Evolutionary conservation across 1,284 basidiomycete species (phyloP), one percentile per base, ranked within the genome.

Genomic region (Tylopilus sp.): DNA sequence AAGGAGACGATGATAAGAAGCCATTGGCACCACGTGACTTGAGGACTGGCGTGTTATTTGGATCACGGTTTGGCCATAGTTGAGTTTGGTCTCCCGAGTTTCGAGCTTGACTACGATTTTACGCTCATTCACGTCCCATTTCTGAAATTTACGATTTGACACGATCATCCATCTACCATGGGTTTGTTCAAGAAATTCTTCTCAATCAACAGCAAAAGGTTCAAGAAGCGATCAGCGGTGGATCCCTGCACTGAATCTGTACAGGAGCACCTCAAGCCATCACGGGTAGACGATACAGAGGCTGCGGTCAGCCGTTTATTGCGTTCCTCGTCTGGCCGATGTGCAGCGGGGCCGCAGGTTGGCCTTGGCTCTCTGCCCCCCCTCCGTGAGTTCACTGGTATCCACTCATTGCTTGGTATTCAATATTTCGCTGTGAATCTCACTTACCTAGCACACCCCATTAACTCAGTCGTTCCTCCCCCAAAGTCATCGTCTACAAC

Each of bases 161-260:
- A 77, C 79, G 75, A 72, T 52, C 50, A 68, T 64, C 25, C 23
- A 42, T 70, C 69, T 73, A 71, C 56, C 53, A 93, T 93, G 90
- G 88, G 89, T 31, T 87, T 92, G 66, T 80, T 93, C 73, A 90
- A 89, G 73, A 89, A 87, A 48, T 81, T 93, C 71, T 85, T 93
- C 64, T 92, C 92, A 17, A 81, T 93, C 41, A 84, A 89, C 60
- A 87, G 84, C 79, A 89, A 85, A 81, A 90, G 87, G 78, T 85
- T 83, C 73, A 88, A 87, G 62, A 79, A 76, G 39, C 78, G 78
- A 62, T 74, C 76, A 57, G 70, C 74, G 34, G 80, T 33, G 29
- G 61, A 71, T 59, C 58, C 68, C 61, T 50, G 55, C 53, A 31
- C 54, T 19, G 68, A 68, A 53, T 65, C 68, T 16, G 45, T 65